phyloP scores from a whole-genome alignment of 2,329 filamentous ascomycete species.

The Xylariaceae sp. region DNA sequence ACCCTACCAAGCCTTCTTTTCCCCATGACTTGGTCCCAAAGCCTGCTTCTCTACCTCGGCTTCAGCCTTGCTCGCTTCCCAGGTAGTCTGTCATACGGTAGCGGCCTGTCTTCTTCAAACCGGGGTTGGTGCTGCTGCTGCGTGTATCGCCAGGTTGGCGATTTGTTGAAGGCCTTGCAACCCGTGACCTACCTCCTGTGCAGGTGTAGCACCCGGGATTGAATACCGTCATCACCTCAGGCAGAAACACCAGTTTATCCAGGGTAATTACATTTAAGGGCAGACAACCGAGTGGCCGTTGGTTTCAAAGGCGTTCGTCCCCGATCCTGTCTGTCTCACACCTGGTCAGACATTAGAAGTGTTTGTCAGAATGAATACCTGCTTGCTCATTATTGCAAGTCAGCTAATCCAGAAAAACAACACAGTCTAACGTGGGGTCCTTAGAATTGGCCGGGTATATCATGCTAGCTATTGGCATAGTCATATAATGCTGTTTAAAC shows the following conservation, averaged over 20 bases:
- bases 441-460: not conserved
- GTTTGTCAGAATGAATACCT: slow-evolving; percentile 14
- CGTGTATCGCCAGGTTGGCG: not conserved
- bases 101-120: slow-evolving; percentile 10
- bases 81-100: slow-evolving; percentile 26
- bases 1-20: slow-evolving; percentile 4
- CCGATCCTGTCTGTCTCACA: not conserved
- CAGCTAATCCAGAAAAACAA: slow-evolving; percentile 12
- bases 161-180: not conserved
- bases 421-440: slow-evolving; percentile 7
- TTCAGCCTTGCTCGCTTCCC: slow-evolving; percentile 25
- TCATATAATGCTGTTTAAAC: not conserved
- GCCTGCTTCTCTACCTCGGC: not conserved
- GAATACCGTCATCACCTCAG: no score
- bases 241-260: slow-evolving; percentile 1
- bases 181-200: not conserved
- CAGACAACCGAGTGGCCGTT: slow-evolving; percentile 11
- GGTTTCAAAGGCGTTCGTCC: slow-evolving; percentile 5
- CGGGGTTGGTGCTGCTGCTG: not conserved
- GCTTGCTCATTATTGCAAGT: slow-evolving; percentile 2
- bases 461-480: not conserved
- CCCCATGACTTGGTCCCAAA: not conserved
- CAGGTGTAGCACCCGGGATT: slow-evolving; percentile 1
- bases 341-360: not conserved
- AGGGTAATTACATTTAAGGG: not conserved